phyloP scores from a whole-genome alignment of 495 filamentous ascomycete species.

The Emericellopsis terricola region DNA sequence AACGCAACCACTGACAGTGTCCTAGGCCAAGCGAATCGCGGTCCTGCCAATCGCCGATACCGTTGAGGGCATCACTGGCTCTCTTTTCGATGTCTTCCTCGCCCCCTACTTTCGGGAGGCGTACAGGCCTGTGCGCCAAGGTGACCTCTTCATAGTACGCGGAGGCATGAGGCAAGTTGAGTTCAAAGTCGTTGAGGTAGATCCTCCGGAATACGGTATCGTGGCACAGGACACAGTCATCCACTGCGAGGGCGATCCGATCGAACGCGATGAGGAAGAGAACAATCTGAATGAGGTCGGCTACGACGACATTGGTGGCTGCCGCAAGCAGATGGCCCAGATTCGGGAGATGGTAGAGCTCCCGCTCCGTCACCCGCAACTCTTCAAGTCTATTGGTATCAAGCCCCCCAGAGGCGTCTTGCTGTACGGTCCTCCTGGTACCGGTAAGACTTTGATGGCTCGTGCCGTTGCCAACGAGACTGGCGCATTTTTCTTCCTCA shows the following conservation, averaged over 20 bases:
- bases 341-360: conserved; percentile 97
- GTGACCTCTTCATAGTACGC: conserved; percentile 89
- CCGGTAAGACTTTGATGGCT: conserved; percentile 98
- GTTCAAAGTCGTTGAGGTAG: conserved; percentile 98
- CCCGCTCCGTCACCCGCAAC: conserved; percentile 86
- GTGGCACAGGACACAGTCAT: conserved; percentile 97
- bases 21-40: conserved; percentile 91
- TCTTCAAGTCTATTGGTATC: conserved; percentile 99
- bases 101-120: conserved; percentile 99
- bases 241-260: conserved; percentile 96
- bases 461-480: conserved; percentile 98
- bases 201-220: conserved; percentile 94
- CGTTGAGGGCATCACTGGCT: conserved; percentile 91
- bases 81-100: conserved; percentile 96
- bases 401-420: conserved; percentile 98
- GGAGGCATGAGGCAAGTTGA: conserved; percentile 98
- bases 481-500: conserved; percentile 97
- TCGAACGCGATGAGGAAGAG: conserved; percentile 97
- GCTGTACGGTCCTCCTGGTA: conserved; percentile 94
- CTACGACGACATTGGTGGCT: conserved; percentile 98
- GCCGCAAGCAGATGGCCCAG: conserved; percentile 99
- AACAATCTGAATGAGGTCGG: conserved; percentile 97
- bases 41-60: conserved; percentile 97
- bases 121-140: conserved; percentile 89
- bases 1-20: conserved; percentile 6